Percentiles rank a stretch among this genome's conserved stretches.
Conservation (phyloP, 2,329 filamentous ascomycete genomes). For the Fusarium multiceps region DNA sequence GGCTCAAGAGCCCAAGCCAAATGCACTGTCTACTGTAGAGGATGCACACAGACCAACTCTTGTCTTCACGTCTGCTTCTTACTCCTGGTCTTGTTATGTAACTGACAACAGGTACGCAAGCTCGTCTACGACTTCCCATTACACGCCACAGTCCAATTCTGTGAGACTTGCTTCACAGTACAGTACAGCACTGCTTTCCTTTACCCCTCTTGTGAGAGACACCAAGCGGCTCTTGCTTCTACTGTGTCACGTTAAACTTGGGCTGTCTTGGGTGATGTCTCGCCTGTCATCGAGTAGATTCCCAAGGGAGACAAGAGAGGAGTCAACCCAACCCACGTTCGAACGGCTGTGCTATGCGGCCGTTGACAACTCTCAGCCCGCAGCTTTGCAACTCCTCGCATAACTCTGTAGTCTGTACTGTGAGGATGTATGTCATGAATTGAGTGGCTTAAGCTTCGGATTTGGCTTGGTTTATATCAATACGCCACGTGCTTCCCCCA, state of each 20-base stretch:
- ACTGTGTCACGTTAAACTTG: conserved; percentile 1
- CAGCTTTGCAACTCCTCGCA: not conserved
- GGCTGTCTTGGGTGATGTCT: conserved; percentile 14
- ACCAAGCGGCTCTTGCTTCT: not conserved
- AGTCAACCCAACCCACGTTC: not conserved
- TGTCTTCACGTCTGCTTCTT: not conserved
- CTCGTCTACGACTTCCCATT: conserved; percentile 19
- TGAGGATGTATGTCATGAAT: not conserved
- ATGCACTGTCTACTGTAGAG: not conserved
- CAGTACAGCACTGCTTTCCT: not conserved
- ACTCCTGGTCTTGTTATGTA: not conserved
- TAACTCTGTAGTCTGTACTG: not conserved
- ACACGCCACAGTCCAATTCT: conserved; percentile 19
- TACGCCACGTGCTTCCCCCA: not conserved
- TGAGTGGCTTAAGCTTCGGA: not conserved
- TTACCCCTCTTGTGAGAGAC: conserved; percentile 12
- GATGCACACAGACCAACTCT: not conserved
- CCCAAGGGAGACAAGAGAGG: not conserved
- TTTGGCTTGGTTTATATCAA: not conserved
- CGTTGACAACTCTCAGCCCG: conserved; percentile 9
- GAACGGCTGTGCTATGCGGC: conserved; percentile 8
- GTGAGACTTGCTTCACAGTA: conserved; percentile 10
- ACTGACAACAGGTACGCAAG: not conserved
- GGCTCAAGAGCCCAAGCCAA: not conserved
- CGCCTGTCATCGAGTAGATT: conserved; percentile 8